phyloP scores from a whole-genome alignment of 192 early-diverging fungal species.

The Glomus cerebriforme region DNA sequence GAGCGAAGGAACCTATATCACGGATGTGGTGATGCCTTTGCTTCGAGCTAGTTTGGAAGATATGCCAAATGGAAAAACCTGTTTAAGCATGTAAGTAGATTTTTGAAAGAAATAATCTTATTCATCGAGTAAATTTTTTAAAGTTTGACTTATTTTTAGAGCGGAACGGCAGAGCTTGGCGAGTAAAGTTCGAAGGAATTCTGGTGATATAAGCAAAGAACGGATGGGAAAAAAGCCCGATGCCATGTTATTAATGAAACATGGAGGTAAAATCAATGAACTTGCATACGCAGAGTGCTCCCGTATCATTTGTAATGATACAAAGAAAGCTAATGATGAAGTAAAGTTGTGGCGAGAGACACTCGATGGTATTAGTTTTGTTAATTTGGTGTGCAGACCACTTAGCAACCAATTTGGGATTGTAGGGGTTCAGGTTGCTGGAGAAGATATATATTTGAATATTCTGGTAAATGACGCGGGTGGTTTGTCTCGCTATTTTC shows the following conservation, averaged over 20 bases:
- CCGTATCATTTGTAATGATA: background rate
- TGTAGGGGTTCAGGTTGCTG: slow-evolving; percentile 19
- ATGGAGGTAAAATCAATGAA: background rate
- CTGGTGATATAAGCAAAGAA: background rate
- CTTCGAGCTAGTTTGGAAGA: background rate
- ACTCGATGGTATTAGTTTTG: background rate
- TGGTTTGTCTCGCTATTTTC: background rate
- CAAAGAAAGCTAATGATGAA: background rate
- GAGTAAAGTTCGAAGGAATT: background rate
- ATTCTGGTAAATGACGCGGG: background rate
- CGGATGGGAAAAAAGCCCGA: background rate
- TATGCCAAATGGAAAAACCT: background rate
- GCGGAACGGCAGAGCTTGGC: slow-evolving; percentile 5
- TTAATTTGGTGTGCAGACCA: background rate
- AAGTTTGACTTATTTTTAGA: background rate
- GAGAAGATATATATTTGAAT: background rate
- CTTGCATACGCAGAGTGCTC: background rate
- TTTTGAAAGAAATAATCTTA: no score
- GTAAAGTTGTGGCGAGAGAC: slow-evolving; percentile 16
- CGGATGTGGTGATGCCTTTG: background rate
- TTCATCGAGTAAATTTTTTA: no score
- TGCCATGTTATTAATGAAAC: background rate
- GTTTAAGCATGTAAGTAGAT: no score
- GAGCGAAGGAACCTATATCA: background rate
- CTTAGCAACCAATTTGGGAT: background rate